Conservation (phyloP, 768 basidiomycete species). For the Suillus fuscotomentosus region DNA sequence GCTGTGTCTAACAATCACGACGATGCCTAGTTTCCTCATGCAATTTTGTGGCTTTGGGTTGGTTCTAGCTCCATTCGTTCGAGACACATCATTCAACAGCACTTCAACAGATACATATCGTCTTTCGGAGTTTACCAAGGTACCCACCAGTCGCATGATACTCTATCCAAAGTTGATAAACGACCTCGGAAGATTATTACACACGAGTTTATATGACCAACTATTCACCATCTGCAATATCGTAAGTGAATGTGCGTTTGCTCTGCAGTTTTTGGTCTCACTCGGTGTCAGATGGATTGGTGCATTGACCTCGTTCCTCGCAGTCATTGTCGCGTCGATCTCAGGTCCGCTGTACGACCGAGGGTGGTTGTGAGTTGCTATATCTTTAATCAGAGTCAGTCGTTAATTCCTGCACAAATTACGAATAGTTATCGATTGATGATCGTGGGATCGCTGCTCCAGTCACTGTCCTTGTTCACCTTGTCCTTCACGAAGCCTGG, state of each 20-base stretch:
- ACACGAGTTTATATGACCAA: conserved; percentile 26
- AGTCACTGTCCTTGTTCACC: conserved; percentile 34
- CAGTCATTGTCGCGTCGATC: conserved; percentile 36
- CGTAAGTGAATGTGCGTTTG: conserved; percentile 15
- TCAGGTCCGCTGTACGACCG: conserved; percentile 43
- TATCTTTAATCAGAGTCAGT: not conserved
- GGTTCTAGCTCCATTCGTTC: not conserved
- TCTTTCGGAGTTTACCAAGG: conserved; percentile 36
- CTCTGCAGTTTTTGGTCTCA: conserved; percentile 30
- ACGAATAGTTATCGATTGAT: conserved; percentile 6
- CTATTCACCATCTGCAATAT: conserved; percentile 25
- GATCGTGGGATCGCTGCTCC: conserved; percentile 24
- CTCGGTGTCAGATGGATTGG: conserved; percentile 35
- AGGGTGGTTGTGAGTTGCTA: conserved; percentile 39
- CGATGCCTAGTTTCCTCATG: conserved; percentile 17
- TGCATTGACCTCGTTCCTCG: conserved; percentile 39
- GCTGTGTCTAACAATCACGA: not conserved
- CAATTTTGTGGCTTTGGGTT: conserved; percentile 30
- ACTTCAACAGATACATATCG: conserved; percentile 17
- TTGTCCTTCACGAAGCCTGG: conserved; percentile 35
- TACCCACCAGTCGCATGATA: not conserved
- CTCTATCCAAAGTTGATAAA: not conserved
- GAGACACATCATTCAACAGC: not conserved
- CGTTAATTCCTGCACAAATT: not conserved
- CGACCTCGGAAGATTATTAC: conserved; percentile 31